Evolutionary conservation across 2,329 filamentous ascomycete species (phyloP).

Genomic region (Fusarium papillatum): DNA sequence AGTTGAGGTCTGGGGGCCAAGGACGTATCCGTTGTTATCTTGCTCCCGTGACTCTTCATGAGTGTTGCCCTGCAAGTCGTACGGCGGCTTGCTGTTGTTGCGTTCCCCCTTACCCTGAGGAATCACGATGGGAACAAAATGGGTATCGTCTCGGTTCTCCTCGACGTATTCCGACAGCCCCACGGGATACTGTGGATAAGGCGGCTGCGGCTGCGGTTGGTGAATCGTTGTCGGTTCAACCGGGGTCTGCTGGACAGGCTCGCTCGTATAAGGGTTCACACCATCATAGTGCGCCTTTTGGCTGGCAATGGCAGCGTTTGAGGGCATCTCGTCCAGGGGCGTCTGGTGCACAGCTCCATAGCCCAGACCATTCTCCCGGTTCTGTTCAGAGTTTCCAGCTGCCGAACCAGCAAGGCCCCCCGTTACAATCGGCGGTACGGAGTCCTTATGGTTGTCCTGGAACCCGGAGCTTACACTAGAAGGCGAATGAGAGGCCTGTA

Average conservation of each 20-base stretch:
- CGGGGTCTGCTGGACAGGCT: slow-evolving; percentile 50
- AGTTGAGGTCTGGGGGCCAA: slow-evolving; percentile 10
- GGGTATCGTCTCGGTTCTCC: slow-evolving; percentile 23
- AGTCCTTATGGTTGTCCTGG: slow-evolving; percentile 59
- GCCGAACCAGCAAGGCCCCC: slow-evolving; percentile 60
- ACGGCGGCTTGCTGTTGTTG: slow-evolving; percentile 10
- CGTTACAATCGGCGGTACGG: slow-evolving; percentile 70
- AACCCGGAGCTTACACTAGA: slow-evolving; percentile 84
- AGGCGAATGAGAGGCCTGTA: slow-evolving; percentile 83
- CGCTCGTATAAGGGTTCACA: slow-evolving; percentile 69
- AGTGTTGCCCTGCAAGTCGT: slow-evolving; percentile 19
- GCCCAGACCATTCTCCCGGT: slow-evolving; percentile 49
- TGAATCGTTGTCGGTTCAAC: slow-evolving; percentile 21
- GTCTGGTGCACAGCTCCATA: slow-evolving; percentile 62
- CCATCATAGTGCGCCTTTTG: slow-evolving; percentile 67
- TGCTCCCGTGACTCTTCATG: slow-evolving; percentile 19
- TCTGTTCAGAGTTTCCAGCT: slow-evolving; percentile 49
- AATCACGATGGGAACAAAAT: slow-evolving; percentile 39
- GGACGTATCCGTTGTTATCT: slow-evolving; percentile 10
- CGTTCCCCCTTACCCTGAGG: slow-evolving; percentile 31
- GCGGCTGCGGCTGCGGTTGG: slow-evolving; percentile 18
- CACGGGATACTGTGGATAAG: slow-evolving; percentile 21
- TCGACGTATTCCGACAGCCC: slow-evolving; percentile 31
- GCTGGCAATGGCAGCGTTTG: slow-evolving; percentile 64
- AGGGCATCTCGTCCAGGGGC: slow-evolving; percentile 63